Evolutionary conservation across 176 grass and related monocot species (phyloP).

Genomic region (Lolium multiflorum): DNA sequence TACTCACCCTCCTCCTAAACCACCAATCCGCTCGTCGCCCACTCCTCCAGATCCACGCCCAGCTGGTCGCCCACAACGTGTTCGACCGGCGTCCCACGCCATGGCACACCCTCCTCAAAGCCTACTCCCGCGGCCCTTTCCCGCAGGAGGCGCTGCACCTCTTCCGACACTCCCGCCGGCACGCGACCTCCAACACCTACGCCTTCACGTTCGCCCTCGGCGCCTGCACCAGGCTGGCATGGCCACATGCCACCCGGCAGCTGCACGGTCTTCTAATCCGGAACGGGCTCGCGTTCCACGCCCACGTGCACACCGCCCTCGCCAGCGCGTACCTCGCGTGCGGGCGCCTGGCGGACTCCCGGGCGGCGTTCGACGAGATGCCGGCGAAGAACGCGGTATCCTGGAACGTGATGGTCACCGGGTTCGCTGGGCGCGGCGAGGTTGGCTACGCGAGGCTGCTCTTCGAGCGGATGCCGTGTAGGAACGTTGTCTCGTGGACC

Average conservation of each 20-base stretch:
- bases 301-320: constrained; percentile 57
- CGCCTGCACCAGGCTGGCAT: constrained; percentile 42
- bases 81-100: constrained; percentile 45
- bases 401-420: constrained; percentile 77
- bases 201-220: constrained; percentile 52
- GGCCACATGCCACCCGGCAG: constrained; percentile 26
- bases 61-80: constrained; percentile 55
- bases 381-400: constrained; percentile 49
- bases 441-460: constrained; percentile 47
- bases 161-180: constrained; percentile 41
- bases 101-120: constrained; percentile 62
- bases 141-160: constrained; percentile 60
- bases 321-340: constrained; percentile 35
- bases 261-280: constrained; percentile 48
- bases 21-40: constrained; percentile 37
- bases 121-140: constrained; percentile 60
- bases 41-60: constrained; percentile 61
- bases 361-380: constrained; percentile 59
- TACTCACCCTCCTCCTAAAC: constrained; percentile 44
- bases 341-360: constrained; percentile 44
- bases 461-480: constrained; percentile 59
- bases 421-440: constrained; percentile 55
- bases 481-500: constrained; percentile 68
- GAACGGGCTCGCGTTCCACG: constrained; percentile 53
- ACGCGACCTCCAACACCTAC: constrained; percentile 52